Evolutionary conservation across 805 yeast species (phyloP).

Genomic region (Candida wancherniae): DNA sequence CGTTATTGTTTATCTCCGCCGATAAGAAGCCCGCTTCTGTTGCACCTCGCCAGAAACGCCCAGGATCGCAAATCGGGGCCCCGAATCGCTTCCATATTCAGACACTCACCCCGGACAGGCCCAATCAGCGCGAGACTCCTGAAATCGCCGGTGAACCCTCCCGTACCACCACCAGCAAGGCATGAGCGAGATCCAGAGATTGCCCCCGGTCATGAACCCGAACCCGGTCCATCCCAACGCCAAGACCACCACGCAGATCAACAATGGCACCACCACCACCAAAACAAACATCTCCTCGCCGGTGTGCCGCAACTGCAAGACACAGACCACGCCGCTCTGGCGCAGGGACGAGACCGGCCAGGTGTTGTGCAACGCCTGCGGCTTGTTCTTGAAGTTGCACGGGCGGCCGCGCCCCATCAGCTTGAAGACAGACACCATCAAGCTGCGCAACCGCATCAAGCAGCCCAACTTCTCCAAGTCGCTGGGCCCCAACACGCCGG

Average conservation of each 20-base stretch:
- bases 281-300: conserved; percentile 61
- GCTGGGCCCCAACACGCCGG: conserved; percentile 52
- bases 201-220: conserved; percentile 17
- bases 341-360: conserved; percentile 85
- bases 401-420: conserved; percentile 91
- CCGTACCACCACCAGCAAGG: no score
- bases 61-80: no score
- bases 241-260: conserved; percentile 52
- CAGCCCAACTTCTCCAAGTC: conserved; percentile 37
- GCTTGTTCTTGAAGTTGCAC: conserved; percentile 83
- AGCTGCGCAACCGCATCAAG: conserved; percentile 81
- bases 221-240: conserved; percentile 56
- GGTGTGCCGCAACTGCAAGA: conserved; percentile 83
- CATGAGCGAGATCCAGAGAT: conserved; percentile 20
- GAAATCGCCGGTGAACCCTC: no score
- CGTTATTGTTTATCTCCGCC: no score
- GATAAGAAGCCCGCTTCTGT: no score
- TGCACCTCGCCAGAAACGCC: no score
- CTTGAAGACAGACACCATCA: conserved; percentile 86
- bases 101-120: no score
- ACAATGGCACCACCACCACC: conserved; percentile 61
- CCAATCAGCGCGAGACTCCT: no score
- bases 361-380: conserved; percentile 94
- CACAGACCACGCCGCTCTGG: conserved; percentile 94
- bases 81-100: no score